phyloP scores from a whole-genome alignment of 345 rosid species.

The Salix dunnii region DNA sequence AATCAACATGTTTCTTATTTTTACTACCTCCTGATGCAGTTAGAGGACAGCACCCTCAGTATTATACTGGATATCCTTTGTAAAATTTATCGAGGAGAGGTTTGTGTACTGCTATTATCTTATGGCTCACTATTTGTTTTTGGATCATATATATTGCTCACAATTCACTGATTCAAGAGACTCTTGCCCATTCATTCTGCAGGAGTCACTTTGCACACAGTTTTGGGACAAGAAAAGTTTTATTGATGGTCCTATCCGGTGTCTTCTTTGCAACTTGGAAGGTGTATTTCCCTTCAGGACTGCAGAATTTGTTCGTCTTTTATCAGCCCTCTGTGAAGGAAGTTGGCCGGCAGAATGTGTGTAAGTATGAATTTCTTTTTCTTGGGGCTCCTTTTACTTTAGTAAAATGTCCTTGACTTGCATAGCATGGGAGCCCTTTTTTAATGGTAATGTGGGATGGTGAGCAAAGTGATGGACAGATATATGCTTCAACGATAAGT shows the following conservation, averaged over 20 bases:
- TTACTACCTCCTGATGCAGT: conserved; percentile 42
- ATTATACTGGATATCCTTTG: conserved; percentile 86
- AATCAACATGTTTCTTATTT: conserved; percentile 6
- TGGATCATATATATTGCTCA: not conserved
- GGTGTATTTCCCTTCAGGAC: conserved; percentile 85
- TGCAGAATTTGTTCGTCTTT: conserved; percentile 61
- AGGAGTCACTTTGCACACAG: conserved; percentile 96
- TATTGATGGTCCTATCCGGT: conserved; percentile 90
- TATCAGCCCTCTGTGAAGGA: conserved; percentile 89
- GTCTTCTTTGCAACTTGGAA: conserved; percentile 86
- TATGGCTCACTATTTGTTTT: conserved; percentile 12
- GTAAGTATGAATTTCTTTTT: conserved; percentile 45
- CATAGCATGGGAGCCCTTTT: not conserved
- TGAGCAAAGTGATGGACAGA: not conserved
- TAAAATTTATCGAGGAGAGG: conserved; percentile 88
- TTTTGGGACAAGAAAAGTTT: conserved; percentile 94
- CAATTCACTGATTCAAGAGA: conserved; percentile 25
- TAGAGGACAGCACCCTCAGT: conserved; percentile 57
- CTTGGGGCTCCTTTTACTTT: not conserved
- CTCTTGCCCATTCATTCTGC: conserved; percentile 21
- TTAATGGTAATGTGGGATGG: not conserved
- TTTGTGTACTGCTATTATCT: conserved; percentile 30
- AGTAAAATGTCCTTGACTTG: not conserved
- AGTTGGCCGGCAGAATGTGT: conserved; percentile 97
- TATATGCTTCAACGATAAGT: not conserved